These are phyloP conservation scores for Pyricularia pennisetigena DNA, from an alignment of 2,329 filamentous ascomycete genomes.

Conservation along the genomic window DNA sequence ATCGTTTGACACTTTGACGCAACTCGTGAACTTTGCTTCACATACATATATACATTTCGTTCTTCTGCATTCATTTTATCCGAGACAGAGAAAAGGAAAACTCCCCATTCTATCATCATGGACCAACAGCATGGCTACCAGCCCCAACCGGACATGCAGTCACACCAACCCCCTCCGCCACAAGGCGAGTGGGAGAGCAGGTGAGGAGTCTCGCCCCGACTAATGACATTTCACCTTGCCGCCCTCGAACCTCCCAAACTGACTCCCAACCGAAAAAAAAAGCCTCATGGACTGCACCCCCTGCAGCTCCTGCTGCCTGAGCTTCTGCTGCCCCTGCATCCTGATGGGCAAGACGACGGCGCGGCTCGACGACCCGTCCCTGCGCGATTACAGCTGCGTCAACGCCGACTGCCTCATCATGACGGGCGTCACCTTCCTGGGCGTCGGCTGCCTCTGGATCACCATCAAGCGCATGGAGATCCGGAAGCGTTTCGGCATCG, in stretches of 20 bases:
- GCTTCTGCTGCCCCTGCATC: slow-evolving; percentile 32
- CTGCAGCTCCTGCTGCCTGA: slow-evolving; percentile 26
- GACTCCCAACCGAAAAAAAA: not conserved
- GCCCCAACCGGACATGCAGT: slow-evolving; percentile 4
- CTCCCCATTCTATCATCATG: not conserved
- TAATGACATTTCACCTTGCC: not conserved
- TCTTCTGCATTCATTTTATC: not conserved
- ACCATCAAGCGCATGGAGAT: slow-evolving; percentile 45
- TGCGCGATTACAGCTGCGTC: slow-evolving; percentile 24
- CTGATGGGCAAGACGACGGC: slow-evolving; percentile 33
- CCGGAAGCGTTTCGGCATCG: slow-evolving; percentile 41
- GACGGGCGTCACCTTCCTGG: slow-evolving; percentile 23
- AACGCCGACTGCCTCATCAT: slow-evolving; percentile 34
- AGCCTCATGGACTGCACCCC: slow-evolving; percentile 30
- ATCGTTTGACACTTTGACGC: no score
- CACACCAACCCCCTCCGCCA: not conserved
- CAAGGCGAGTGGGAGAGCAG: slow-evolving; percentile 23
- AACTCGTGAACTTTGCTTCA: not conserved
- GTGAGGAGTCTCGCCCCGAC: not conserved
- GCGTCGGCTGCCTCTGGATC: slow-evolving; percentile 23
- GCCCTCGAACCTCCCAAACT: not conserved
- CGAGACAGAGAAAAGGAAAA: no score
- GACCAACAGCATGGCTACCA: slow-evolving; percentile 1
- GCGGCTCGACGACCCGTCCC: slow-evolving; percentile 32
- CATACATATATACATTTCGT: not conserved